Conservation (phyloP, 805 yeast species). For the Metschnikowia chrysomelidarum region DNA sequence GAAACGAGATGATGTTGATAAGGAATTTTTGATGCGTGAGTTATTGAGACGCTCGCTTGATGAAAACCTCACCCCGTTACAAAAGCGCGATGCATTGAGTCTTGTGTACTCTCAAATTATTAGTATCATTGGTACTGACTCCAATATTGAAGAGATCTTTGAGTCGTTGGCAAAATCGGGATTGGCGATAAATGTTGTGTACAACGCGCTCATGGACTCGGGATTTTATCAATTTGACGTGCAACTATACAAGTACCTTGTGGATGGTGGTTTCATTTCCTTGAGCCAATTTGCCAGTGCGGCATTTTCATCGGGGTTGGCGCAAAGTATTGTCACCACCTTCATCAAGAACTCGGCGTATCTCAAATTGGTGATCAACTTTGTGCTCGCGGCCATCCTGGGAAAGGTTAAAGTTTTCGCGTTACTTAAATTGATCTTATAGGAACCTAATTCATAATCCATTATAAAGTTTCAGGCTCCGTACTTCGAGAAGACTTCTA, state of each 20-base stretch:
- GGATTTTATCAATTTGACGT: slow-evolving; percentile 20
- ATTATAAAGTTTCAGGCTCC: too few species aligned
- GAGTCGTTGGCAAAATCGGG: slow-evolving; percentile 25
- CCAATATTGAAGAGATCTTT: slow-evolving; percentile 19
- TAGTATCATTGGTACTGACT: slow-evolving; percentile 19
- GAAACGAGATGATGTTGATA: slow-evolving; percentile 14
- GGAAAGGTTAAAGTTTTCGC: slow-evolving; percentile 14
- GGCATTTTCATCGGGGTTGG: slow-evolving; percentile 15
- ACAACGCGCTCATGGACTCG: slow-evolving; percentile 18
- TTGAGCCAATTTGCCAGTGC: slow-evolving; percentile 13
- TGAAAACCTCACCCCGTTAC: slow-evolving; percentile 2
- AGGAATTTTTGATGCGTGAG: slow-evolving; percentile 6
- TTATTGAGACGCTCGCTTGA: slow-evolving; percentile 7
- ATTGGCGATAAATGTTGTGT: slow-evolving; percentile 20
- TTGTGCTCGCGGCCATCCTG: slow-evolving; percentile 13
- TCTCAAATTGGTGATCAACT: slow-evolving; percentile 13
- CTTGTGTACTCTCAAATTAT: slow-evolving; percentile 16
- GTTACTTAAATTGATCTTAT: slow-evolving; percentile 11
- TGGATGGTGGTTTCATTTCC: slow-evolving; percentile 16
- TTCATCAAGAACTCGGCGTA: slow-evolving; percentile 15
- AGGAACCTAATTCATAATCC: background rate
- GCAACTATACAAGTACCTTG: slow-evolving; percentile 18
- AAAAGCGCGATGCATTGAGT: slow-evolving; percentile 13
- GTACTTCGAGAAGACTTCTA: too few species aligned
- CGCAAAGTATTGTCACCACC: slow-evolving; percentile 11